A percentile compares a stretch with the other conserved stretches of the same genome.
Evolutionary conservation across 345 rosid genomes (phyloP).

Genomic region (Gossypium longicalyx): DNA sequence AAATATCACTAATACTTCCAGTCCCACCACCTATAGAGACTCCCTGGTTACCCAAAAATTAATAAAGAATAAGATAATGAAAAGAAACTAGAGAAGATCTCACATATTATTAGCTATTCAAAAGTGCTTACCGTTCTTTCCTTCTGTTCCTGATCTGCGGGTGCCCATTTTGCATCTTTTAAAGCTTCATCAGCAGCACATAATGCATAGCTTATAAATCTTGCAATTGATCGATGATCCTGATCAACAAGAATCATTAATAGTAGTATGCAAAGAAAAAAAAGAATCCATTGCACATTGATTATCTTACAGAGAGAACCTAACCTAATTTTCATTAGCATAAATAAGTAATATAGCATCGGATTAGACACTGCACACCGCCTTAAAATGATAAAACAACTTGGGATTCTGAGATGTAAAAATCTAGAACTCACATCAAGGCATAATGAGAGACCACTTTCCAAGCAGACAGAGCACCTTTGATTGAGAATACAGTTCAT

Average conservation of each 20-base stretch:
- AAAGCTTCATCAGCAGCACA: slow-evolving; percentile 95
- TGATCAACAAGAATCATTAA: slow-evolving; percentile 10
- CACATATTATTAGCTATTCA: background rate
- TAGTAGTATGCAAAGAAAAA: background rate
- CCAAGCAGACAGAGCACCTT: background rate
- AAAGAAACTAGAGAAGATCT: slow-evolving; percentile 16
- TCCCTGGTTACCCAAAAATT: slow-evolving; percentile 53
- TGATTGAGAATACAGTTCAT: background rate
- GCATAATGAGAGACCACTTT: background rate
- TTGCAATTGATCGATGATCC: slow-evolving; percentile 72
- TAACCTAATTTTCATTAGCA: background rate
- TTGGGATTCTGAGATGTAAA: background rate
- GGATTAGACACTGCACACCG: background rate
- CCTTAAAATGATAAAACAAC: background rate
- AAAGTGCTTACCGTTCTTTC: slow-evolving; percentile 62
- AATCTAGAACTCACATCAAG: background rate
- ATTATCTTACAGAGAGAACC: background rate
- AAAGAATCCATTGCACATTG: background rate
- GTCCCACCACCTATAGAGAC: slow-evolving; percentile 95
- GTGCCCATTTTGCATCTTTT: slow-evolving; percentile 80
- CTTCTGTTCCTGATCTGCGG: slow-evolving; percentile 61
- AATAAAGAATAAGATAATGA: slow-evolving; percentile 3
- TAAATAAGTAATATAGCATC: background rate
- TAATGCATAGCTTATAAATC: slow-evolving; percentile 82
- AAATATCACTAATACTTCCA: slow-evolving; percentile 81